phyloP scores from a whole-genome alignment of 2,329 filamentous ascomycete genomes.

The Colletotrichum sp. region DNA sequence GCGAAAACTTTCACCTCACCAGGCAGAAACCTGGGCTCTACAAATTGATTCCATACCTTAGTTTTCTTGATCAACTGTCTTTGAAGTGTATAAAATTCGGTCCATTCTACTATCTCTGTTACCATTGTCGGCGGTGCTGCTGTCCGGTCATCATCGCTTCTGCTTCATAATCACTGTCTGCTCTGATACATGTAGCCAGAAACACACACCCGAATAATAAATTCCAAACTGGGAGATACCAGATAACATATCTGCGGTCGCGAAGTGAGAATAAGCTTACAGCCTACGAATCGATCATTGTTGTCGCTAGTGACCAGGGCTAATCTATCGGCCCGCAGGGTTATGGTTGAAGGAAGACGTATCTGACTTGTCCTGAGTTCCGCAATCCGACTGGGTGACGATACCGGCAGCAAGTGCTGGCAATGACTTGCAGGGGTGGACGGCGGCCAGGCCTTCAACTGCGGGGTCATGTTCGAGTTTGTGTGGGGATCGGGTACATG shows the following conservation, averaged over 20 bases:
- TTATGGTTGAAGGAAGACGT: not conserved
- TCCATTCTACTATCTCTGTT: not conserved
- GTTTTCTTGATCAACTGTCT: rapidly evolving
- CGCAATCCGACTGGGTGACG: not conserved
- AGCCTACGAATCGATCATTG: not conserved
- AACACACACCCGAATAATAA: not conserved
- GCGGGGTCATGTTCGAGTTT: not conserved
- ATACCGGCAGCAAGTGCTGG: not conserved
- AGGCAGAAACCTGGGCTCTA: not conserved
- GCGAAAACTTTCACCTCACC: not conserved
- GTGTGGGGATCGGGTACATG: not conserved
- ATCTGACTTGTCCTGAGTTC: not conserved
- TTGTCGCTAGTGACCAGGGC: not conserved
- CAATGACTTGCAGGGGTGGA: not conserved
- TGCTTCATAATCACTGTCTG: not conserved
- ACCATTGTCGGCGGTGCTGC: not conserved
- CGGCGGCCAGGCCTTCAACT: not conserved
- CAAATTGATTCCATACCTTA: not conserved
- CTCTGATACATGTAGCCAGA: not conserved
- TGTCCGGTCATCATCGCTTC: not conserved
- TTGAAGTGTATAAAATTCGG: too few relatives aligned
- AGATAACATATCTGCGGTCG: not conserved
- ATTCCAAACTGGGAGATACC: too few relatives aligned
- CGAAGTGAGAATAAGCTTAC: not conserved
- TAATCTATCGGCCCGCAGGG: not conserved